phyloP scores from a whole-genome alignment of 768 basidiomycete genomes.

The Tylopilus subfusipes region DNA sequence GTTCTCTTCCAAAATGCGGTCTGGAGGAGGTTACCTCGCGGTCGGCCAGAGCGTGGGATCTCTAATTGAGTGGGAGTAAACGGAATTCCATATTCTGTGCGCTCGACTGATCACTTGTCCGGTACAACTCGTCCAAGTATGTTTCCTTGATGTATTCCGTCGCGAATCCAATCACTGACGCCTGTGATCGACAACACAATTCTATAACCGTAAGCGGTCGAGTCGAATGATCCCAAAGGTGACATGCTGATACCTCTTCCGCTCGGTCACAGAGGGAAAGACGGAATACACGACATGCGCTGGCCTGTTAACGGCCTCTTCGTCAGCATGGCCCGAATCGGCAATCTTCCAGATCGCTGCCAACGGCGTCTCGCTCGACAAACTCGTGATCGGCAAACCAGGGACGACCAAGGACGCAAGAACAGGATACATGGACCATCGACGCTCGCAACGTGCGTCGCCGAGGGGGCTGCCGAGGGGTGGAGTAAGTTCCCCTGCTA shows the following conservation, averaged over 20 bases:
- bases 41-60: constrained; percentile 37
- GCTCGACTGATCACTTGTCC: background rate
- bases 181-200: constrained; percentile 9
- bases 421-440: constrained; percentile 56
- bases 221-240: background rate
- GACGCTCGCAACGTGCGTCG: constrained; percentile 58
- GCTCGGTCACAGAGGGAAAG: constrained; percentile 45
- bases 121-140: constrained; percentile 42
- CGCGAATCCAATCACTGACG: constrained; percentile 2
- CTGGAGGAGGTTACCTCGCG: constrained; percentile 37
- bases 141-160: background rate
- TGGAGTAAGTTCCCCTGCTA: constrained; percentile 43
- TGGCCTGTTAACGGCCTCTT: constrained; percentile 56
- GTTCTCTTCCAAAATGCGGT: constrained; percentile 21
- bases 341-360: constrained; percentile 52
- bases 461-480: constrained; percentile 55
- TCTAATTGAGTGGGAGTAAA: constrained; percentile 40
- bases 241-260: background rate
- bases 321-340: constrained; percentile 57
- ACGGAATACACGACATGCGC: constrained; percentile 62
- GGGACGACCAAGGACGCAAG: constrained; percentile 38
- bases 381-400: constrained; percentile 58
- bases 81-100: background rate
- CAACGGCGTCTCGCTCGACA: constrained; percentile 42
- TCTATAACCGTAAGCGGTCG: constrained; percentile 27